phyloP scores from a whole-genome alignment of 129 eudicot genomes.

The Flaveria ramosissima region DNA sequence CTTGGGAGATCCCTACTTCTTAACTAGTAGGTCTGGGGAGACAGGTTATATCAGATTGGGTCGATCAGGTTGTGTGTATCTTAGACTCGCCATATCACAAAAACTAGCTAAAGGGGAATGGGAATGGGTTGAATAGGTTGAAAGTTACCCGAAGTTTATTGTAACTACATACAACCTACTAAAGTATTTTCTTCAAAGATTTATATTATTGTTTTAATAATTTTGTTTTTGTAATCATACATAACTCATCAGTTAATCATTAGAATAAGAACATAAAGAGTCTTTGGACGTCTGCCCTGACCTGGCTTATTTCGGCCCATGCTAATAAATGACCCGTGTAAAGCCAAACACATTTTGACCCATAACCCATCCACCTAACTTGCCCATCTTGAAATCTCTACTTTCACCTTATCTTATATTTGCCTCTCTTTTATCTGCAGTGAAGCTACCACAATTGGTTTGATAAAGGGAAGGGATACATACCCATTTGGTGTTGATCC shows the following conservation, averaged over 20 bases:
- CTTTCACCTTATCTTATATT: conserved; percentile 18
- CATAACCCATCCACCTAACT: background rate
- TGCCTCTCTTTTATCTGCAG: conserved; percentile 42
- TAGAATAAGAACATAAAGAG: background rate
- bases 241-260: background rate
- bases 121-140: background rate
- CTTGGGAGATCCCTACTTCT: background rate
- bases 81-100: background rate
- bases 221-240: background rate
- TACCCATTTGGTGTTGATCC: conserved; percentile 96
- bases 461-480: conserved; percentile 80
- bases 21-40: background rate
- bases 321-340: background rate
- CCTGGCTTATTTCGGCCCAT: background rate
- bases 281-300: background rate
- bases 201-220: background rate
- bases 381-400: background rate
- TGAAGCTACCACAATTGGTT: conserved; percentile 74
- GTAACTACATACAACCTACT: background rate
- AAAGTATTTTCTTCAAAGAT: background rate
- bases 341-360: background rate
- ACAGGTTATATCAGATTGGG: background rate
- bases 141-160: background rate
- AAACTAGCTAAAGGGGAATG: background rate
- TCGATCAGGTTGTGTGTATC: background rate